Base-by-base conservation (phyloP, 129 eudicot species). In the Lonicera japonica region DNA sequence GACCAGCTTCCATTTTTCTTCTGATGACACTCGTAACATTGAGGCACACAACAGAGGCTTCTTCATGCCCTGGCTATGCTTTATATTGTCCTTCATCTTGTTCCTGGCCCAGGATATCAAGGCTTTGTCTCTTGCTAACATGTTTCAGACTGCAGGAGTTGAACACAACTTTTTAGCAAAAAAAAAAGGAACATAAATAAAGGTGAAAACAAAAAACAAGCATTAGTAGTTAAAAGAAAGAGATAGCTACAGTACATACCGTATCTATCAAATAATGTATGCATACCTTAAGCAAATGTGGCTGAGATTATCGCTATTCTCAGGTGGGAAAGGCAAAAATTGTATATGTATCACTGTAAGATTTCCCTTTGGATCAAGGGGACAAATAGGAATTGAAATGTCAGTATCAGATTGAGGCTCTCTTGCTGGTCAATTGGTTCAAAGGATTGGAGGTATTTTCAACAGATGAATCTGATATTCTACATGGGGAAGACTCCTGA, bases 381-480 rank as follows among this genome's bases (percentile, higher is more conserved):
- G 5, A 10, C 13, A 43, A 38, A 4, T 38, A 5, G 56, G 18
- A 41, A 23, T 16, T 6, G 25, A 13, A 25, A 25, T 24, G 55
- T 23, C 40, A 58, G 13, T 43, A 66, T 55, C 21, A 15, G 55
- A 50, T 50, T 17, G 40, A 63, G 46, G 41, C 56, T 60, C 60
- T 50, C 54, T 75, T 68, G 75, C 66, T 50, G 73, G 64, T 54
- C 64, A 67, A 57, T 73, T 72, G 69, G 18, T 66, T 70, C 47
- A 68, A 47, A 58, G 61, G 38, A 56, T 19, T 67, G 20, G 60
- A 38, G 63, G 36, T 63, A 48, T 46, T 65, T 58, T 68, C 65
- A 64, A 67, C 73, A 39, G 48, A 56, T 52, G 81, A 54, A 71
- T 60, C 72, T 55, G 81, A 57, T 39, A 51, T 52, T 53, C 63